Percentiles rank a stretch among this genome's conserved stretches.
phyloP scores from a whole-genome alignment of 306 rosid species.

The Rosa lucieae region DNA sequence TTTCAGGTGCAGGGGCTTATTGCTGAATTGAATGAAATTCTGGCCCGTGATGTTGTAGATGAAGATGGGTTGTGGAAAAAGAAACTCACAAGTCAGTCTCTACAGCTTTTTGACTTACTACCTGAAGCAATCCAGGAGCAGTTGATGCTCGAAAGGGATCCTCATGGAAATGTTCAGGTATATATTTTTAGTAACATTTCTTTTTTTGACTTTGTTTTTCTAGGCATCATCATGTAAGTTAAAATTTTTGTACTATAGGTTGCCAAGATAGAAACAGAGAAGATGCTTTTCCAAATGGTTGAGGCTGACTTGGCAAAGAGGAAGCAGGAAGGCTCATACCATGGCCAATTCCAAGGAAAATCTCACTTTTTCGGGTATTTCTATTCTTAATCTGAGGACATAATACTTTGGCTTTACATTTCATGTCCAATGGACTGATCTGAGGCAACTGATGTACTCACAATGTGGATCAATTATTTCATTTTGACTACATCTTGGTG shows the following conservation, averaged over 20 bases:
- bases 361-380: slow-evolving; percentile 98
- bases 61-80: slow-evolving; percentile 89
- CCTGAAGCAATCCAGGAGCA: slow-evolving; percentile 99
- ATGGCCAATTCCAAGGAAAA: slow-evolving; percentile 68
- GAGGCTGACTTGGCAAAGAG: slow-evolving; percentile 91
- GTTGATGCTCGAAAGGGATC: slow-evolving; percentile 98
- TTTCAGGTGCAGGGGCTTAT: slow-evolving; percentile 93
- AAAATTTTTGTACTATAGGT: slow-evolving; percentile 50
- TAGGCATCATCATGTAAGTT: slow-evolving; percentile 11
- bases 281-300: slow-evolving; percentile 99
- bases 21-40: slow-evolving; percentile 90
- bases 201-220: slow-evolving; percentile 10
- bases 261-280: slow-evolving; percentile 98
- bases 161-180: slow-evolving; percentile 99
- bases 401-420: neutral
- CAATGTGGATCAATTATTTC: neutral
- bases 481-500: neutral
- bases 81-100: slow-evolving; percentile 80
- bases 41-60: slow-evolving; percentile 79
- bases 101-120: slow-evolving; percentile 80
- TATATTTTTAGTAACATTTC: slow-evolving; percentile 24
- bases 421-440: neutral
- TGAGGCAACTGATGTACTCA: neutral
- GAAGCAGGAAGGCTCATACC: slow-evolving; percentile 69
- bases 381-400: neutral